phyloP scores from a whole-genome alignment of 2,329 filamentous ascomycete genomes.

The Xylariaceae sp. region DNA sequence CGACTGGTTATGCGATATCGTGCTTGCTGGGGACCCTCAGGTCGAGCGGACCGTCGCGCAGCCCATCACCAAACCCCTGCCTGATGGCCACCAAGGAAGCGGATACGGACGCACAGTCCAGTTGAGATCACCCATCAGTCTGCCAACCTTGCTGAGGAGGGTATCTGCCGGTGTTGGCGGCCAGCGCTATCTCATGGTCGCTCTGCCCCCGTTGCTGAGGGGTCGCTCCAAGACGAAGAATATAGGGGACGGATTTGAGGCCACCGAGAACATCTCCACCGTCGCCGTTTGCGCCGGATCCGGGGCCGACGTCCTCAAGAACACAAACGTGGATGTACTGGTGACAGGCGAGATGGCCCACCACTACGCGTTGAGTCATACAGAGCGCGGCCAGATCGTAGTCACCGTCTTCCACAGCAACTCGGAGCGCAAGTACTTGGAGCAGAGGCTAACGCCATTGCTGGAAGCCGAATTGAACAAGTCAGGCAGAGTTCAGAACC shows the following conservation, averaged over 20 bases:
- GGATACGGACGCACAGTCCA: conserved; percentile 47
- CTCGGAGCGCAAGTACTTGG: conserved; percentile 78
- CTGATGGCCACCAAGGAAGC: conserved; percentile 36
- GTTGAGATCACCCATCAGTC: conserved; percentile 30
- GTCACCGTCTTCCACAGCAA: conserved; percentile 89
- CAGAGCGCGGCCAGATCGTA: conserved; percentile 75
- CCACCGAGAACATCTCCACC: conserved; percentile 43
- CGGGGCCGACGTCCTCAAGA: conserved; percentile 68
- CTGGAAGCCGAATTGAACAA: conserved; percentile 51
- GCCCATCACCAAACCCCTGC: conserved; percentile 33
- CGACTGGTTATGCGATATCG: conserved; percentile 87
- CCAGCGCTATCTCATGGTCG: conserved; percentile 46
- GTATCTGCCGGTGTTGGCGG: conserved; percentile 63
- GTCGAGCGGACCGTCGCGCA: conserved; percentile 35
- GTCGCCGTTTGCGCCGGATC: conserved; percentile 88
- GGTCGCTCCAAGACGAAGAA: conserved; percentile 25
- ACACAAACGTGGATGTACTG: conserved; percentile 65
- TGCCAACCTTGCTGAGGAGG: conserved; percentile 38
- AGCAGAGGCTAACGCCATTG: conserved; percentile 59
- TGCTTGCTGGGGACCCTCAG: conserved; percentile 46
- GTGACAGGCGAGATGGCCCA: conserved; percentile 93
- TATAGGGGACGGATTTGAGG: too few relatives aligned
- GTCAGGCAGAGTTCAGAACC: conserved; percentile 38
- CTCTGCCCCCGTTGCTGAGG: conserved; percentile 34
- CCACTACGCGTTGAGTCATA: conserved; percentile 81